Evolutionary conservation across 257 asterid genomes (phyloP), one percentile per base, ranked within the genome.

Genomic region (Ballota nigra): DNA sequence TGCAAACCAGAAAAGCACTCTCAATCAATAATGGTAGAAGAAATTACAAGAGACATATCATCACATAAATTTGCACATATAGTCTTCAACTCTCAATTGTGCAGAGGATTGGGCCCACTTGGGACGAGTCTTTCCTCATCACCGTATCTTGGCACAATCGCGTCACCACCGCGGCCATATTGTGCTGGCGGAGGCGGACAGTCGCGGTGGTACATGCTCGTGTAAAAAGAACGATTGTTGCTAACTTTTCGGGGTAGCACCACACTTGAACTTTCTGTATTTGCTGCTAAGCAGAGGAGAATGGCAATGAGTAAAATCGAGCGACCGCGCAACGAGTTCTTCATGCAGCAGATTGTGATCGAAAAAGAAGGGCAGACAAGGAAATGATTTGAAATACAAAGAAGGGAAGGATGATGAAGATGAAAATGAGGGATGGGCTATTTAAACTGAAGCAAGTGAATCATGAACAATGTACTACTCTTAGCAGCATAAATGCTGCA

Each of bases 81-180:
- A 18, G 31, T 8, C 31, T 55, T 20, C 3, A 55, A 57, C 40
- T 26, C 63, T 64, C 65, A 81, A 56, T 81, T 81, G 76, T 81
- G 85, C 55, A 78, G 73, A 6, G 83, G 85, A 51, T 81, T 81
- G 20, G 85, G 85, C 16, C 85, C 85, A 20, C 71, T 47, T 0
- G 85, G 85, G 16, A 78, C 83, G 13, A 75, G 64, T 43, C 85
- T 66, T 40, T 78, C 61, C 81, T 81, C 83, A 8, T 63, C 56
- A 4, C 66, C 75, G 36, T 74, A 81, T 57, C 78, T 75, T 0
- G 69, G 70, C n/a, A n/a, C n/a, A n/a, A n/a, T n/a, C n/a, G n/a
- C n/a, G 3, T 65, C 16, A 8, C 9, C 73, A 23, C 22, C 64
- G 0, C 61, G 13, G 29, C 38, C 40, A 12, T 26, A 59, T 5